Percentiles rank a stretch among this genome's conserved stretches.
phyloP scores from a whole-genome alignment of 2,329 filamentous ascomycete genomes.

The Verticillium longisporum region DNA sequence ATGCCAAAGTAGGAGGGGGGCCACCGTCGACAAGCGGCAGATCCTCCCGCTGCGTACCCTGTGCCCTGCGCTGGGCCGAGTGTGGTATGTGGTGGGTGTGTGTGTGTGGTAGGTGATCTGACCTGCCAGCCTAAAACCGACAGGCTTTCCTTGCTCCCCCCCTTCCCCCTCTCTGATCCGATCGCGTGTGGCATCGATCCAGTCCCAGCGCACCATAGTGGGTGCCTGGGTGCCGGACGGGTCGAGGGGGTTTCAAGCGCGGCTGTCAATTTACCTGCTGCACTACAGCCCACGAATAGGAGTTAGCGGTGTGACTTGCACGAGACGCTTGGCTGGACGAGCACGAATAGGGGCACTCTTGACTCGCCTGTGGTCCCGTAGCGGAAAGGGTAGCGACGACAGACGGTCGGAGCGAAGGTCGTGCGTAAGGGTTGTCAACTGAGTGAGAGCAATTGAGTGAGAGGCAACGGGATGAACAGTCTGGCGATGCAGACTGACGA shows the following conservation, averaged over 20 bases:
- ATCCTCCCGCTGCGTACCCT: not conserved
- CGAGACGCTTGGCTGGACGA: not conserved
- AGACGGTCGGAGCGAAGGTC: not conserved
- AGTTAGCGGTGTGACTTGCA: not conserved
- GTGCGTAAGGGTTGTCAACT: not conserved
- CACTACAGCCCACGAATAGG: not conserved
- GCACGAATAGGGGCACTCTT: not conserved
- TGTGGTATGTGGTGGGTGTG: too few species aligned
- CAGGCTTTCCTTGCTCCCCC: too few species aligned
- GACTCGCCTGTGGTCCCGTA: not conserved
- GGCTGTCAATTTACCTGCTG: not conserved
- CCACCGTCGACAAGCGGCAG: not conserved
- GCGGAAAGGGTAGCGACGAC: not conserved
- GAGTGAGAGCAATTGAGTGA: not conserved
- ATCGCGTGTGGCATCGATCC: not conserved
- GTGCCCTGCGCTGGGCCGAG: not conserved
- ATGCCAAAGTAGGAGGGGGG: not conserved
- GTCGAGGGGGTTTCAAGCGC: not conserved
- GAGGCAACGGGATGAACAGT: not conserved
- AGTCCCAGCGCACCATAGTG: not conserved
- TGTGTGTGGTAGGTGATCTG: not conserved
- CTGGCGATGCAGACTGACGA: not conserved
- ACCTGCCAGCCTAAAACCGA: not conserved
- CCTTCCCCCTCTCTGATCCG: not conserved
- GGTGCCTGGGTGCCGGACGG: not conserved